Percentiles rank a stretch among this genome's conserved stretches.
These are phyloP conservation scores for Aspergillus alliaceus DNA, from an alignment of 2,329 filamentous ascomycete species.

Conservation along the genomic window DNA sequence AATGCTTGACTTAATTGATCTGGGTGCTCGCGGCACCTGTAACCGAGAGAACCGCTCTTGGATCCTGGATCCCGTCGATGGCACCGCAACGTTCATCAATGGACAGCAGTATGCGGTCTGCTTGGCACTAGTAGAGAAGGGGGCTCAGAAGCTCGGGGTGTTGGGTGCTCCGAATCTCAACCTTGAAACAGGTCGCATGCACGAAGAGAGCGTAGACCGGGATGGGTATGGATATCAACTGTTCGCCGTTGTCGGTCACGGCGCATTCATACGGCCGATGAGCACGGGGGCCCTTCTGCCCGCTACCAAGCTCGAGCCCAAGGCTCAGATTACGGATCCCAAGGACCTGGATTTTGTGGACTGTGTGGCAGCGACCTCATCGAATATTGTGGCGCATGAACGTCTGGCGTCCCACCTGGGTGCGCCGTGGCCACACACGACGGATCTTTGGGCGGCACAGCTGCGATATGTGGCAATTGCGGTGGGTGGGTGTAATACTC, in stretches of 20 bases:
- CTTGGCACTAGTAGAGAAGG: constrained; percentile 58
- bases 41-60: constrained; percentile 51
- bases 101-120: constrained; percentile 65
- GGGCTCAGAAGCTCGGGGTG: constrained; percentile 58
- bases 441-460: constrained; percentile 54
- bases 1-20: constrained; percentile 63
- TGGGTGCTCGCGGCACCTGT: constrained; percentile 49
- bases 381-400: constrained; percentile 41
- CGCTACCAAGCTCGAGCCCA: constrained; percentile 30
- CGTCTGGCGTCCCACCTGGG: constrained; percentile 41
- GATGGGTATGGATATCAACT: constrained; percentile 52
- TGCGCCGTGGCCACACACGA: constrained; percentile 47
- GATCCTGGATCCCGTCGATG: constrained; percentile 66
- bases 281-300: constrained; percentile 33
- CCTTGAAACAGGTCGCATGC: constrained; percentile 34
- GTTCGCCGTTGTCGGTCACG: constrained; percentile 50
- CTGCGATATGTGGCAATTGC: constrained; percentile 56
- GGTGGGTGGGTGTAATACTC: constrained; percentile 50
- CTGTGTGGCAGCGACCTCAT: constrained; percentile 34
- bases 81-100: constrained; percentile 61
- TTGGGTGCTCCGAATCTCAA: constrained; percentile 64
- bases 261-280: constrained; percentile 42
- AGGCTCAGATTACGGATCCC: constrained; percentile 24
- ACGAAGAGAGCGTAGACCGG: constrained; percentile 44
- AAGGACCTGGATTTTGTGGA: constrained; percentile 49